phyloP scores from a whole-genome alignment of 225 moss, liverwort and hornwort species.

The Pseudoscleropodium purum region DNA sequence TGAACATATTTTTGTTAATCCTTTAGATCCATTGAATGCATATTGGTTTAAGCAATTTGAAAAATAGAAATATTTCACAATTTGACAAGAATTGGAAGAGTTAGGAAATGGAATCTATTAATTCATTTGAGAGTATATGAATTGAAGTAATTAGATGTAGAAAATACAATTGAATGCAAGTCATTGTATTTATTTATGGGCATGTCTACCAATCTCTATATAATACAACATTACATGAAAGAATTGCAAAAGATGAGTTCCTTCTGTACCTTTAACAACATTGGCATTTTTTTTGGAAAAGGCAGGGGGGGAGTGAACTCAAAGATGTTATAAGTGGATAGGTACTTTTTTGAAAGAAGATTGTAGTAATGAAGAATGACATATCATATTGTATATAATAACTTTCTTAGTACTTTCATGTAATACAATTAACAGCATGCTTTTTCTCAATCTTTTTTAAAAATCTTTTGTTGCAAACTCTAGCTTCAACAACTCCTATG shows the following conservation, averaged over 20 bases:
- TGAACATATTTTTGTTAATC: neutral
- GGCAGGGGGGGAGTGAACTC: rapidly evolving
- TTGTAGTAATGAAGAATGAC: neutral
- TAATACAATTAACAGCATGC: neutral
- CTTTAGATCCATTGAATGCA: rapidly evolving
- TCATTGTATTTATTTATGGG: too few relatives aligned
- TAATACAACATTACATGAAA: too few relatives aligned
- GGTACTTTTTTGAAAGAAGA: neutral
- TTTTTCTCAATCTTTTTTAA: rapidly evolving
- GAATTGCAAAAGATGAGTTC: neutral
- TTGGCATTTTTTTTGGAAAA: neutral
- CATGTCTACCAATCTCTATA: rapidly evolving
- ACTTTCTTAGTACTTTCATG: rapidly evolving
- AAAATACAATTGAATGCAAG: neutral
- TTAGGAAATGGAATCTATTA: neutral
- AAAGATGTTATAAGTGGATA: neutral
- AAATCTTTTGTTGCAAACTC: neutral
- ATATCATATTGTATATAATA: neutral
- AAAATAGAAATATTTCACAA: neutral
- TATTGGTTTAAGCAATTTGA: neutral
- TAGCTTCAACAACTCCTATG: neutral
- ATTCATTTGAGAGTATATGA: neutral
- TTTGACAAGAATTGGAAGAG: neutral
- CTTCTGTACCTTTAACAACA: rapidly evolving
- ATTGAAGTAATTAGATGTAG: neutral